A percentile compares a stretch with the other conserved stretches of the same genome.
Evolutionary conservation across 352 stramenopile genomes (phyloP).

Genomic region (Phytopythium boreale): DNA sequence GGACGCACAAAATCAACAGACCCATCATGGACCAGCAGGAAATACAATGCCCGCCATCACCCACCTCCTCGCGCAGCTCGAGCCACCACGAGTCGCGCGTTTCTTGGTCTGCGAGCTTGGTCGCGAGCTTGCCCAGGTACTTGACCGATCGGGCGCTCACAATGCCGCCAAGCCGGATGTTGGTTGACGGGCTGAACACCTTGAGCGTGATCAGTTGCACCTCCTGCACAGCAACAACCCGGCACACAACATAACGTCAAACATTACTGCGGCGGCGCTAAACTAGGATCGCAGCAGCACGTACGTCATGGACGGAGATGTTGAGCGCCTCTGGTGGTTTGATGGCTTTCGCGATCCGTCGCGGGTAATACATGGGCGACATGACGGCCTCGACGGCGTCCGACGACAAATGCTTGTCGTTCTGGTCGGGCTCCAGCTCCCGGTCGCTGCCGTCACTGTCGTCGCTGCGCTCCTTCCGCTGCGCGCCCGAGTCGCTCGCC

Average conservation of each 20-base stretch:
- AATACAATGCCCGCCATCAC: background rate
- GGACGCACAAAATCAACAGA: too few species aligned
- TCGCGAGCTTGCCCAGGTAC: slow-evolving; percentile 90
- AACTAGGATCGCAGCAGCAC: slow-evolving; percentile 4
- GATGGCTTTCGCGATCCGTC: slow-evolving; percentile 46
- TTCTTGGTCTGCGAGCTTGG: slow-evolving; percentile 96
- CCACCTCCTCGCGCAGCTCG: slow-evolving; percentile 94
- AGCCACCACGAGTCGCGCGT: slow-evolving; percentile 98
- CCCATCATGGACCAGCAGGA: background rate
- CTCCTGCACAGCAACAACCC: slow-evolving; percentile 51
- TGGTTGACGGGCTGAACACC: slow-evolving; percentile 83
- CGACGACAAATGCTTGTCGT: slow-evolving; percentile 27
- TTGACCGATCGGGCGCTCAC: slow-evolving; percentile 88
- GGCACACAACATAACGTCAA: background rate
- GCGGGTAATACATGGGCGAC: slow-evolving; percentile 49
- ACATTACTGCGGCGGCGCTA: too few species aligned
- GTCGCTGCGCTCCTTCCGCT: slow-evolving; percentile 21
- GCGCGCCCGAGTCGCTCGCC: slow-evolving; percentile 9
- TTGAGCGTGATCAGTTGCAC: slow-evolving; percentile 95
- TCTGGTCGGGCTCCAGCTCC: slow-evolving; percentile 25
- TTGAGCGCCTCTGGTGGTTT: slow-evolving; percentile 63
- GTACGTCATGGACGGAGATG: slow-evolving; percentile 73
- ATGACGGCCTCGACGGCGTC: slow-evolving; percentile 34
- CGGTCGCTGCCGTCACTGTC: slow-evolving; percentile 35
- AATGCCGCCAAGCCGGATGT: slow-evolving; percentile 79